Percentiles rank a stretch among this genome's conserved stretches.
phyloP scores from a whole-genome alignment of 1,139 yeast species.

The Pneumocystis canis region DNA sequence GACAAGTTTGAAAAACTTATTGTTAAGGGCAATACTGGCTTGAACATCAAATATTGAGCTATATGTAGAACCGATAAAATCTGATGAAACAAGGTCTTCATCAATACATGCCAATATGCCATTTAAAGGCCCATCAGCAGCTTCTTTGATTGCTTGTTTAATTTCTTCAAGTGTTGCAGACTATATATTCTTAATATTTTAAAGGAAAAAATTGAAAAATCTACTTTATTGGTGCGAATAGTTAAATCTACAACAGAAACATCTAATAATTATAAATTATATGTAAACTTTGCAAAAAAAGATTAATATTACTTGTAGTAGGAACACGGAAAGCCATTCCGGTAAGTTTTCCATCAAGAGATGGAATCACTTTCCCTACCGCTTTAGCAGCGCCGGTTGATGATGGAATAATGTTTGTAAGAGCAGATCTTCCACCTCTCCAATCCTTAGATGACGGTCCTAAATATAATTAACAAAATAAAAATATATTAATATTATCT shows the following conservation, averaged over 20 bases:
- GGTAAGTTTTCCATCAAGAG: slow-evolving; percentile 74
- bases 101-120: slow-evolving; percentile 73
- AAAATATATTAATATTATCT: neutral
- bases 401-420: slow-evolving; percentile 79
- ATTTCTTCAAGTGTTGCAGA: slow-evolving; percentile 63
- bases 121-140: slow-evolving; percentile 54
- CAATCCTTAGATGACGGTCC: slow-evolving; percentile 85
- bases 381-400: slow-evolving; percentile 92
- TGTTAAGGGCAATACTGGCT: slow-evolving; percentile 74
- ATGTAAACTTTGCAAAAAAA: too few species aligned
- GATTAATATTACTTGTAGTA: slow-evolving; percentile 26
- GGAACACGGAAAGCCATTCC: slow-evolving; percentile 85
- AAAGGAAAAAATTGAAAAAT: neutral
- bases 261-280: slow-evolving; percentile 32
- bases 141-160: slow-evolving; percentile 54
- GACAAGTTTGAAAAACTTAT: slow-evolving; percentile 71
- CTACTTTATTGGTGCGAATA: slow-evolving; percentile 43
- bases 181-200: neutral
- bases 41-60: slow-evolving; percentile 72
- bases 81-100: slow-evolving; percentile 75
- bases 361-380: slow-evolving; percentile 81
- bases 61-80: slow-evolving; percentile 63
- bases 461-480: neutral
- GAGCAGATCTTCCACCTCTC: slow-evolving; percentile 90
- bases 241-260: slow-evolving; percentile 70